phyloP scores from a whole-genome alignment of 1,284 basidiomycete genomes.

The Laetiporus sulphureus region DNA sequence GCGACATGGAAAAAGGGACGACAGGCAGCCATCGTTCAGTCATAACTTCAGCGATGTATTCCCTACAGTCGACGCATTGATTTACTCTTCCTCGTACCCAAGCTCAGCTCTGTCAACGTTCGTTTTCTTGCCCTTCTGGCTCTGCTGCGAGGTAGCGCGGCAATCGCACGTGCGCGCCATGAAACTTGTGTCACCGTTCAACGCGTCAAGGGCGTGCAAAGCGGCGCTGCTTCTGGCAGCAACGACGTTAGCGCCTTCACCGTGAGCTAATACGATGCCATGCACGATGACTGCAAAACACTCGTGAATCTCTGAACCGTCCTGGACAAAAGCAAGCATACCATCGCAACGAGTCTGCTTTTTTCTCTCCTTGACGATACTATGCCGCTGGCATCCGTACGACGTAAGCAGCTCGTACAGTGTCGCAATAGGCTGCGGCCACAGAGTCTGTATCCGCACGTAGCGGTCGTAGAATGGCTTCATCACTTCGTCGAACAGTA shows the following conservation, averaged over 20 bases:
- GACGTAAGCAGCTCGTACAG: constrained; percentile 66
- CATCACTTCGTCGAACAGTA: constrained; percentile 58
- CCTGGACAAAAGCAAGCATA: constrained; percentile 9
- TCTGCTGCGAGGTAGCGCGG: constrained; percentile 30
- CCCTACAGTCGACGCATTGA: no score
- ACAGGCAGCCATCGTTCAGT: no score
- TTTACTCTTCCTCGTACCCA: constrained; percentile 24
- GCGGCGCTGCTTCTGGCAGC: constrained; percentile 55
- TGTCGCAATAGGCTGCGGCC: constrained; percentile 66
- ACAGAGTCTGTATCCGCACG: constrained; percentile 61
- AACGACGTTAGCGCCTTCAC: constrained; percentile 39
- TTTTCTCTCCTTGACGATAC: constrained; percentile 37
- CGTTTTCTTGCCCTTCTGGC: constrained; percentile 36
- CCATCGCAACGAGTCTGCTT: constrained; percentile 16
- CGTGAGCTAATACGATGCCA: constrained; percentile 53
- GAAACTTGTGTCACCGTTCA: constrained; percentile 58
- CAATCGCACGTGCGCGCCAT: constrained; percentile 61
- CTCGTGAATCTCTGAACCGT: neutral
- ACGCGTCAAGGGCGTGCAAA: constrained; percentile 51
- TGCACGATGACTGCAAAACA: constrained; percentile 53
- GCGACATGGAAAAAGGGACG: no score
- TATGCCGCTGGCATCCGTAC: constrained; percentile 59
- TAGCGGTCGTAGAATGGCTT: constrained; percentile 71
- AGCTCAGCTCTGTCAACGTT: constrained; percentile 13
- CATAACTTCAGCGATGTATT: no score